Evolutionary conservation across 1,284 basidiomycete species (phyloP).

Genomic region (Ceraceosorus guamensis): DNA sequence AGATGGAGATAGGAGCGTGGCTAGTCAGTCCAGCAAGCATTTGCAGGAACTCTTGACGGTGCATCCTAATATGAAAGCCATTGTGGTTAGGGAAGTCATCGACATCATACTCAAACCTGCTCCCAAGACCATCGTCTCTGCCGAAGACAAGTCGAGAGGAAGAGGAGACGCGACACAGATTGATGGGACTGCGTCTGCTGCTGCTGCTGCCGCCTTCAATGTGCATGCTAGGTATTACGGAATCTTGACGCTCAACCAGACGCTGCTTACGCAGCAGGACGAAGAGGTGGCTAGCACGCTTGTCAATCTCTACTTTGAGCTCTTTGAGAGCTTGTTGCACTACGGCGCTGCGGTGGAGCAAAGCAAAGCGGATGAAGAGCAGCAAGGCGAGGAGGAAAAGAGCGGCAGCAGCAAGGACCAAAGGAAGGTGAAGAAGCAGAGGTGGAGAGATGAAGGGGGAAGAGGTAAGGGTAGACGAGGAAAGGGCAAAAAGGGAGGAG

Average conservation of each 20-base stretch:
- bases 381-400: constrained; percentile 25
- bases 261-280: constrained; percentile 64
- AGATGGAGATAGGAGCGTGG: constrained; percentile 79
- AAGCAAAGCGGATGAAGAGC: constrained; percentile 16
- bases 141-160: too few species aligned
- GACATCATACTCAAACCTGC: constrained; percentile 63
- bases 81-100: constrained; percentile 80
- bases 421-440: constrained; percentile 43
- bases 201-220: constrained; percentile 40
- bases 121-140: too few species aligned
- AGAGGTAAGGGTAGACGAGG: constrained; percentile 40
- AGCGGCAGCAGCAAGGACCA: constrained; percentile 18
- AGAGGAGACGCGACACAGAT: too few species aligned
- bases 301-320: constrained; percentile 87
- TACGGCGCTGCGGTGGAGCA: constrained; percentile 34
- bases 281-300: constrained; percentile 71
- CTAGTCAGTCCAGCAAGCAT: constrained; percentile 81
- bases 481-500: constrained; percentile 15
- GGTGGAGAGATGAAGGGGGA: constrained; percentile 45
- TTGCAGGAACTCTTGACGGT: constrained; percentile 79
- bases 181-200: constrained; percentile 4
- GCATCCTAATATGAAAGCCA: constrained; percentile 88
- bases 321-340: constrained; percentile 66
- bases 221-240: constrained; percentile 79
- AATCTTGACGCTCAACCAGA: constrained; percentile 87